Evolutionary conservation across 306 rosid species (phyloP).

Genomic region (Prunus persica): DNA sequence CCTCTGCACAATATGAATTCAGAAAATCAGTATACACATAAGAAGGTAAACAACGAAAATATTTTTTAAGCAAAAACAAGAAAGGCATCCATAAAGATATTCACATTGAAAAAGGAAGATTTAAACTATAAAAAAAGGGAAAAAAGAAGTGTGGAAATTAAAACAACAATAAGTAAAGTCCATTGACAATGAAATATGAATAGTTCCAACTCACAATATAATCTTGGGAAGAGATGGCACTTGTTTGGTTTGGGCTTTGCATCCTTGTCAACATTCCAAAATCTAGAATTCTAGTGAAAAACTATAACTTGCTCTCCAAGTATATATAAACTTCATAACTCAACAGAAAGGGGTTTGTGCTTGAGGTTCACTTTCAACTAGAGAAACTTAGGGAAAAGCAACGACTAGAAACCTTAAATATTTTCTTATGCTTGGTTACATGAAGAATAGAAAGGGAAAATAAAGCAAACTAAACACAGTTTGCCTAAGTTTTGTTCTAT

Average conservation of each 20-base stretch:
- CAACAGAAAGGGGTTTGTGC: background rate
- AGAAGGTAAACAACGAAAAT: background rate
- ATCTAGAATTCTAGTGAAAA: background rate
- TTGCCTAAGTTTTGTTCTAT: too few species aligned
- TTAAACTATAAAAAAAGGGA: too few species aligned
- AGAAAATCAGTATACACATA: background rate
- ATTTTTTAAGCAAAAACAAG: background rate
- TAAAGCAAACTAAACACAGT: too few species aligned
- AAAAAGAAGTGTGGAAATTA: background rate
- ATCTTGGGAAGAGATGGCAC: background rate
- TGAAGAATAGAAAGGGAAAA: background rate
- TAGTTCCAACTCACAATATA: background rate
- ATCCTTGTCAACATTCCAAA: background rate
- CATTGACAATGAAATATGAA: background rate
- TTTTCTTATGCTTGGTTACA: background rate
- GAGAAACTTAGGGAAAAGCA: background rate
- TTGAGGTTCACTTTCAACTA: background rate
- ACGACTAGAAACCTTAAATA: background rate
- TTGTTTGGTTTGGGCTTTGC: background rate
- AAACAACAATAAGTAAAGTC: background rate
- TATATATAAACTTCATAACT: background rate
- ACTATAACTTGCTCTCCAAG: background rate
- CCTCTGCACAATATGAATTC: background rate
- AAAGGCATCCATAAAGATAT: background rate
- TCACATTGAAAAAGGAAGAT: background rate